Evolutionary conservation across 139 green algal species (phyloP).

Genomic region (Chlamydomonas eustigma): DNA sequence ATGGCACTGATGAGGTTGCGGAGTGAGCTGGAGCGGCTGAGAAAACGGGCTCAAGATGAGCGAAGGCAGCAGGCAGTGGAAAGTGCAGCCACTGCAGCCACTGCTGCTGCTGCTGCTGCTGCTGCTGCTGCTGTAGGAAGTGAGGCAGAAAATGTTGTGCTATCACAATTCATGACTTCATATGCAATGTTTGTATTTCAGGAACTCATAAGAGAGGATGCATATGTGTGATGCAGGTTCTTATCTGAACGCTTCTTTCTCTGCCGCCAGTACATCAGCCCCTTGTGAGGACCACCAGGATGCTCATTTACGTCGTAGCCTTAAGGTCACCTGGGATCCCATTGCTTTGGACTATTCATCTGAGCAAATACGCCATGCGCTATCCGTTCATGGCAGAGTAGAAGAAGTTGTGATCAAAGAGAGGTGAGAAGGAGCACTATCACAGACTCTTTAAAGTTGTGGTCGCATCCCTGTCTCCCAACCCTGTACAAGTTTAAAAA

Average conservation of each 20-base stretch:
- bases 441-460: too few relatives aligned
- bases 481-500: too few relatives aligned
- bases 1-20: slow-evolving; percentile 30
- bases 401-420: slow-evolving; percentile 25
- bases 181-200: too few relatives aligned
- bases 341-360: slow-evolving; percentile 20
- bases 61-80: slow-evolving; percentile 21
- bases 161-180: too few relatives aligned
- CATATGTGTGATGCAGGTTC: too few relatives aligned
- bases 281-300: too few relatives aligned
- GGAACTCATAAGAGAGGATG: too few relatives aligned
- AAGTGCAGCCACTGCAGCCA: slow-evolving; percentile 18
- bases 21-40: slow-evolving; percentile 62
- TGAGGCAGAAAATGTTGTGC: too few relatives aligned
- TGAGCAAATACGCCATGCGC: slow-evolving; percentile 27
- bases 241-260: too few relatives aligned
- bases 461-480: too few relatives aligned
- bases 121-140: too few relatives aligned
- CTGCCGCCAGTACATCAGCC: too few relatives aligned
- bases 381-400: slow-evolving; percentile 21
- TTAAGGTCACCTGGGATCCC: slow-evolving; percentile 43
- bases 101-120: slow-evolving; percentile 8
- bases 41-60: slow-evolving; percentile 33
- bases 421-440: slow-evolving; percentile 4
- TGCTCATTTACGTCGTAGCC: slow-evolving; percentile 23